Base-by-base conservation (phyloP, 768 basidiomycete genomes). In the Serpula lacrymans region DNA sequence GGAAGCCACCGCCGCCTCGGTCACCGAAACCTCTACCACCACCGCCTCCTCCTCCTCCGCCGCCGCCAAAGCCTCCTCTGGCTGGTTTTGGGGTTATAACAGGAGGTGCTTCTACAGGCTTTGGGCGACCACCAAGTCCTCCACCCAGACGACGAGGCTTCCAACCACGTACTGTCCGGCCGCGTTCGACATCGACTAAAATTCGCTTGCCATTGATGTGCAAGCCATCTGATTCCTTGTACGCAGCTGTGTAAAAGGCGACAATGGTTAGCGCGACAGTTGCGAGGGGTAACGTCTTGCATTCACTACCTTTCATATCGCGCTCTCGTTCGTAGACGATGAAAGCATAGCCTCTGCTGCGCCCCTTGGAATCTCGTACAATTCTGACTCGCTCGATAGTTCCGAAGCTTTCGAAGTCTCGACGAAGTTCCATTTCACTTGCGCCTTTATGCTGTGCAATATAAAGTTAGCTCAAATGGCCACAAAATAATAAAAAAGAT, bases 51-150 rank as follows among this genome's bases (percentile, higher is more conserved):
- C 72, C 68, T 11, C 71, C 64, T 18, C 67, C 66, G 7, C 70
- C 74, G 10, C 78, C 79, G 21, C 74, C 64, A 35, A 69, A 65
- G 1, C 70, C 67, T 12, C 71, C 67, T n/a, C 72, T 65, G 6
- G 51, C 42, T 22, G 58, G 54, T 3, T 60, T 57, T 25, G 67
- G 57, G 10, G 62, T 51, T 5, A 59, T 50, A 7, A 59, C 47
- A 8, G 65, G 53, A 14, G 64, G 49, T n/a, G 70, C 62, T 41
- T 77, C 78, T 1, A 78, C 79, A 4, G 81, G 82, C 60, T 98
- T 98, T 14, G 94, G 92, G 44, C 95, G 77, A 20, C 96, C 96
- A n/a, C 96, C 96, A n/a, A 98, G 75, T 5, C 96, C 96, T n/a
- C 96, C 96, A 14, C 95, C 96, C 0, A 98, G 71, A 38, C 94